A percentile compares a stretch with the other conserved stretches of the same genome.
phyloP scores from a whole-genome alignment of 2,329 filamentous ascomycete species.

The Pyrenophora seminiperda region DNA sequence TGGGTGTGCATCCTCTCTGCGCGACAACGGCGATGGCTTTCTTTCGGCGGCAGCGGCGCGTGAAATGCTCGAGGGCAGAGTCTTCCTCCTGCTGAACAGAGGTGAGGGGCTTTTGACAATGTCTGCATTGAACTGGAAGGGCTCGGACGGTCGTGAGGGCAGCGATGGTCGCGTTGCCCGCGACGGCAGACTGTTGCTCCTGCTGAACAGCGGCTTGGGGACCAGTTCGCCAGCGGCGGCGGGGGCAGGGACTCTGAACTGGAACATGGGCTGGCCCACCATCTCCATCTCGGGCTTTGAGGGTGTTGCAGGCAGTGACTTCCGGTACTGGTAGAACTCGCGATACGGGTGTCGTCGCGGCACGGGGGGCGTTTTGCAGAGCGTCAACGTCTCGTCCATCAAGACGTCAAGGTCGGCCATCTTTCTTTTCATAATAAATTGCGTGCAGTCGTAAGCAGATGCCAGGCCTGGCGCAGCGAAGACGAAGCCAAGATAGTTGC shows the following conservation, averaged over 20 bases:
- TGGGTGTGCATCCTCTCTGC: constrained; percentile 23
- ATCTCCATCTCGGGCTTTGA: constrained; percentile 14
- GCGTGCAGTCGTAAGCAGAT: constrained; percentile 1
- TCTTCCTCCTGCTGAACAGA: constrained; percentile 7
- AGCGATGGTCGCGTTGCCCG: constrained; percentile 13
- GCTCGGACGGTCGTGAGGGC: constrained; percentile 5
- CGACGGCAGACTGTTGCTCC: constrained; percentile 22
- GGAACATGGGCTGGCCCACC: constrained; percentile 14
- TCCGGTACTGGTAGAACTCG: constrained; percentile 20
- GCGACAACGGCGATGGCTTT: constrained; percentile 33
- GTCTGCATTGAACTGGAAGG: constrained; percentile 5
- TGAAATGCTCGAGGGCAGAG: constrained; percentile 21
- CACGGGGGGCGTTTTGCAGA: constrained; percentile 24
- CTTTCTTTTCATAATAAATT: constrained; percentile 16
- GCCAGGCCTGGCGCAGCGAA: constrained; percentile 13
- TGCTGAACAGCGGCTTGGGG: constrained; percentile 38
- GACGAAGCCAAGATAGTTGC: constrained; percentile 4
- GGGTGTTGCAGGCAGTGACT: constrained; percentile 17
- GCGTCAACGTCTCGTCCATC: constrained; percentile 19
- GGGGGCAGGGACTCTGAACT: constrained; percentile 1
- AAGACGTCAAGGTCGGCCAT: constrained; percentile 15
- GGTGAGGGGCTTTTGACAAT: constrained; percentile 6
- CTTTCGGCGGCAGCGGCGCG: constrained; percentile 26
- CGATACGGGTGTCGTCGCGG: constrained; percentile 23
- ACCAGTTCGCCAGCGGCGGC: constrained; percentile 15